A percentile compares a stretch with the other conserved stretches of the same genome.
Conservation (phyloP, 352 stramenopile species). For the Phytophthora multivora region DNA sequence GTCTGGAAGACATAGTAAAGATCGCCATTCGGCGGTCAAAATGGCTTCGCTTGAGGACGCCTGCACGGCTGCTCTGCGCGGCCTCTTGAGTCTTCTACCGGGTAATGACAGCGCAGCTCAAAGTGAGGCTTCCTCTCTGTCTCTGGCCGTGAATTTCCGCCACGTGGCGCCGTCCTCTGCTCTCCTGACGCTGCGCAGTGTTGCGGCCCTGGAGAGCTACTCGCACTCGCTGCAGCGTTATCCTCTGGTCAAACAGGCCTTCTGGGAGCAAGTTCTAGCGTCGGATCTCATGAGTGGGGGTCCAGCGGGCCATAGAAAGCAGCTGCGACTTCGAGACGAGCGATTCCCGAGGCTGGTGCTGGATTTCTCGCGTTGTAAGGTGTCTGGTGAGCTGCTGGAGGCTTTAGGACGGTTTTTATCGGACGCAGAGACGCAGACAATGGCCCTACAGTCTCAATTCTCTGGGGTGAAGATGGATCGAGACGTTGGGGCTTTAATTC, state of each 20-base stretch:
- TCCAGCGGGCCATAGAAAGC: constrained; percentile 4
- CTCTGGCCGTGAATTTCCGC: constrained; percentile 33
- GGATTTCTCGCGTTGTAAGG: constrained; percentile 33
- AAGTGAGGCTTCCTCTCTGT: constrained; percentile 24
- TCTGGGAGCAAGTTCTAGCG: constrained; percentile 38
- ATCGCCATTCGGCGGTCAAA: no score
- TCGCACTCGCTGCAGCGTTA: constrained; percentile 36
- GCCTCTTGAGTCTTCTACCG: constrained; percentile 31
- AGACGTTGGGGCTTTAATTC: not conserved
- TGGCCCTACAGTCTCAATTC: constrained; percentile 5
- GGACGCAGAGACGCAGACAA: not conserved
- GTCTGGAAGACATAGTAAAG: no score
- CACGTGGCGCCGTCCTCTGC: constrained; percentile 2
- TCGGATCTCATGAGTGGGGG: constrained; percentile 22
- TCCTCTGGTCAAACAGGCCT: constrained; percentile 39
- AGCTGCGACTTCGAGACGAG: constrained; percentile 27
- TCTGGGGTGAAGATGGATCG: constrained; percentile 6
- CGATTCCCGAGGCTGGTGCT: constrained; percentile 43
- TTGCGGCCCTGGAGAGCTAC: constrained; percentile 28
- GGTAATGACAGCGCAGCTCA: constrained; percentile 24
- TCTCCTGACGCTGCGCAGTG: constrained; percentile 6
- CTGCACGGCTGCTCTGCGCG: constrained; percentile 18
- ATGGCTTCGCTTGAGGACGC: constrained; percentile 11
- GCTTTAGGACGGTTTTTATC: constrained; percentile 25
- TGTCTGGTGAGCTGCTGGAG: constrained; percentile 26